Evolutionary conservation across 306 rosid species (phyloP), one percentile per base, ranked within the genome.

Genomic region (Dalbergia oliveri): DNA sequence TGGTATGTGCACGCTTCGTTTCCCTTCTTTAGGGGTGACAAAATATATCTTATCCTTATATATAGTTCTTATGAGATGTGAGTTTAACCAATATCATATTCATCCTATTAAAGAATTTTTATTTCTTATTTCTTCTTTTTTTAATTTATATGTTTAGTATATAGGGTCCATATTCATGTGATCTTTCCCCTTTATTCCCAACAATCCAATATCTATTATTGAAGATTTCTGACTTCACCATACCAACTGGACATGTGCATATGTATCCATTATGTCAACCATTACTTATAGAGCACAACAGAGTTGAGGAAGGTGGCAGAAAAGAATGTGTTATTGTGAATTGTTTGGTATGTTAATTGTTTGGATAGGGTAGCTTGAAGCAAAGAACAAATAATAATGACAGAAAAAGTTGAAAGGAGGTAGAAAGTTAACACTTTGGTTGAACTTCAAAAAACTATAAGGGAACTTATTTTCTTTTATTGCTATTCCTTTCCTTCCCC

Each of bases 231-330:
- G 35, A 37, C n/a, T 12, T 35, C 11, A 39, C 43, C 18, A 5
- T 33, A 33, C 70, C 88, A 79, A 73, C 87, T 71, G 35, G 26
- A 31, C 91, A 86, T 71, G 88, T 78, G 88, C 44, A 19, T 54
- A 69, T 57, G 64, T 16, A 69, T 69, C 58, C 79, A 69, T 6
- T 61, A 37, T 5, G 23, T 78, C 83, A 53, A 69, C 69, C 88
- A 21, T 15, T 6, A 23, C 39, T 49, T 66, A 39, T 58, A 44
- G 58, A 26, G 23, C 12, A 5, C 16, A 74, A 26, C 73, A 77
- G 69, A 72, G 67, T 37, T 31, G 31, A 66, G 57, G 51, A 73
- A 14, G 56, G 31, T 31, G 65, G 21, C 47, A 51, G 37, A 75
- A 47, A 11, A 47, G 12, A 11, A 47, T 11, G 4, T 10, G 53